phyloP scores from a whole-genome alignment of 2,329 filamentous ascomycete genomes.

The Penicillium thymicola region DNA sequence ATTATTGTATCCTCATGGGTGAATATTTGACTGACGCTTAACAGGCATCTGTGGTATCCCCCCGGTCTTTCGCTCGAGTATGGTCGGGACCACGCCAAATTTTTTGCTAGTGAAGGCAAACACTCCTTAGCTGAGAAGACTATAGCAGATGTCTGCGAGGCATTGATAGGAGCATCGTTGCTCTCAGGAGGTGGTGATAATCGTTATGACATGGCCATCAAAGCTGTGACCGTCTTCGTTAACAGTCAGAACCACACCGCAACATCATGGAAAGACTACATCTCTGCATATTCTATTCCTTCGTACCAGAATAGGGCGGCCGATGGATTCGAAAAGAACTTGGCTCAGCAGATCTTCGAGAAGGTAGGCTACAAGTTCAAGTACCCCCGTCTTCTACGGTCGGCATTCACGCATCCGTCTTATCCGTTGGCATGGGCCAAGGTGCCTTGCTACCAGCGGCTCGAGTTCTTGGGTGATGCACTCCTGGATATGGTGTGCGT shows the following conservation, averaged over 20 bases:
- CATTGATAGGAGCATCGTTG: conserved; percentile 81
- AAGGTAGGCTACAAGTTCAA: conserved; percentile 66
- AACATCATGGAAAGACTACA: conserved; percentile 70
- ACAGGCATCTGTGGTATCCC: conserved; percentile 80
- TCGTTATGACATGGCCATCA: conserved; percentile 59
- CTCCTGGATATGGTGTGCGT: conserved; percentile 83
- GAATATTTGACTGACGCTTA: conserved; percentile 5
- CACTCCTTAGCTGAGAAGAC: conserved; percentile 82
- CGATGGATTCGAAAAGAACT: conserved; percentile 65
- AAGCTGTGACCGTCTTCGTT: conserved; percentile 60
- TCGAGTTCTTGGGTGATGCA: conserved; percentile 89
- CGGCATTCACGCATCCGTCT: conserved; percentile 85
- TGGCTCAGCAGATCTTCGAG: conserved; percentile 59
- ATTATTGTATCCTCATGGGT: conserved; percentile 3
- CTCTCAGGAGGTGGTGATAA: conserved; percentile 52
- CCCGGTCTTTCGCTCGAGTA: conserved; percentile 68
- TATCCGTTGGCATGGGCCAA: conserved; percentile 70
- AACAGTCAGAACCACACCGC: conserved; percentile 67
- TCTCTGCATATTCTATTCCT: conserved; percentile 63
- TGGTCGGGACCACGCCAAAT: conserved; percentile 63
- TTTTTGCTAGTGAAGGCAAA: conserved; percentile 39
- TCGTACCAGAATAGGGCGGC: conserved; percentile 63
- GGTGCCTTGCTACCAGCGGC: conserved; percentile 83
- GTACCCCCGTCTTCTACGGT: conserved; percentile 71
- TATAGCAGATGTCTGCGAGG: conserved; percentile 91